Base-by-base conservation (phyloP, 2,329 filamentous ascomycete species). In the Arthrocladium fulminans region DNA sequence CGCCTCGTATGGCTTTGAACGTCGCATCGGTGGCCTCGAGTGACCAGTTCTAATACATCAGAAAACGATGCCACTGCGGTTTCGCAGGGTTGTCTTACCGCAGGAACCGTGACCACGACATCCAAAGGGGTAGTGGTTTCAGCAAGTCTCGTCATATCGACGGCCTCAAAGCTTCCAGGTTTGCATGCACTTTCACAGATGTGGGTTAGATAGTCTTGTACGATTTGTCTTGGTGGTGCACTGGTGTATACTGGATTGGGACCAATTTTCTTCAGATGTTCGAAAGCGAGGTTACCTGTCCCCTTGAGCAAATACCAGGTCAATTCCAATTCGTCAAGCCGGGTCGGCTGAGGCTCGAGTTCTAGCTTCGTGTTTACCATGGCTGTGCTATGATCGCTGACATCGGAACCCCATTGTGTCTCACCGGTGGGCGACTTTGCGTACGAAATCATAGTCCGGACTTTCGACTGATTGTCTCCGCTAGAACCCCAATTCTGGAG, bases 291-390 rank as follows among this genome's bases (percentile, higher is more conserved):
- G 41, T 63, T 54, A n/a, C 54, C 52, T 54, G 60, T 62, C 8
- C 61, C 60, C 27, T 64, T 57, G 34, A 64, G 42, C 6, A 53
- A 43, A 30, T 61, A 51, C 3, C 62, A 22, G 7, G 60, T 58
- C 42, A 59, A 48, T 12, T 64, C 59, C 2, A 64, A 50, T 45
- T 63, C 61, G 2, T 56, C 55, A 7, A 50, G 46, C 19, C 27
- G 23, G 5, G 51, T 49, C 13, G 51, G 39, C 19, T 57, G 51
- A 12, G 58, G 44, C n/a, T 60, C 60, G 5, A 64, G 53, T 41
- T 63, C 58, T 2, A 63, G 50, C 35, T 64, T 64, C 1, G 60
- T 64, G 42, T 63, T 56, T 2, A 62, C 53, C 59, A 63, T 62
- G 2, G 60, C 49, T 1, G 61, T 51, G 1, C 59, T 53, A 13